These are phyloP conservation scores for Mollisiaceae sp. DNA, from an alignment of 2,329 filamentous ascomycete genomes.

Conservation along the genomic window DNA sequence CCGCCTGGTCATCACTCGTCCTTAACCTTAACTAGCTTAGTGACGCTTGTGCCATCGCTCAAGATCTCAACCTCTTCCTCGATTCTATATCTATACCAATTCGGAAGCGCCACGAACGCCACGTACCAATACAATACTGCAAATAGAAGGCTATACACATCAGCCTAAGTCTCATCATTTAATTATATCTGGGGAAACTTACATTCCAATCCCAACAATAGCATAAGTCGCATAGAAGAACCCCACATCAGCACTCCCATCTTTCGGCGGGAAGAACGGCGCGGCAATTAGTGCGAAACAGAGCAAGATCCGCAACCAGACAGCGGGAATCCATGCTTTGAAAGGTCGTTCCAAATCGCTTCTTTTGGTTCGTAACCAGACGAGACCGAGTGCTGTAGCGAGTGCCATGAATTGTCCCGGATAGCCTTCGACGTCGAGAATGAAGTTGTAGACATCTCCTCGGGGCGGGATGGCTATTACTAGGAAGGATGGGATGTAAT, in stretches of 20 bases:
- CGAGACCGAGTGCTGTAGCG: conserved; percentile 39
- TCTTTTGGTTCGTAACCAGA: conserved; percentile 59
- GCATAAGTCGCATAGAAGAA: conserved; percentile 61
- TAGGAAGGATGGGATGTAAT: conserved; percentile 66
- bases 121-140: conserved; percentile 71
- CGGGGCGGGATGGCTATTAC: conserved; percentile 58
- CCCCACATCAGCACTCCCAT: conserved; percentile 50
- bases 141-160: conserved; percentile 55
- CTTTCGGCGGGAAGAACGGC: conserved; percentile 45
- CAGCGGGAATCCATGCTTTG: conserved; percentile 40
- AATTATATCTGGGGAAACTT: conserved; percentile 41
- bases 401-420: conserved; percentile 50
- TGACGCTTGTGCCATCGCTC: conserved; percentile 70
- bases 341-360: conserved; percentile 44
- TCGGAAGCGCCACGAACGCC: conserved; percentile 66
- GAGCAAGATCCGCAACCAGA: conserved; percentile 40
- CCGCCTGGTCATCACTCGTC: conserved; percentile 20
- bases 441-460: conserved; percentile 43
- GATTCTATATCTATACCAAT: conserved; percentile 61
- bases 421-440: conserved; percentile 48
- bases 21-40: conserved; percentile 52
- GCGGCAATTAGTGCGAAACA: conserved; percentile 42
- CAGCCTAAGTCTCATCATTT: neutral
- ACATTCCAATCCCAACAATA: conserved; percentile 58
- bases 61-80: conserved; percentile 66